phyloP scores from a whole-genome alignment of 176 grass and related monocot species.

The Rhipidocladum racemiflorum region DNA sequence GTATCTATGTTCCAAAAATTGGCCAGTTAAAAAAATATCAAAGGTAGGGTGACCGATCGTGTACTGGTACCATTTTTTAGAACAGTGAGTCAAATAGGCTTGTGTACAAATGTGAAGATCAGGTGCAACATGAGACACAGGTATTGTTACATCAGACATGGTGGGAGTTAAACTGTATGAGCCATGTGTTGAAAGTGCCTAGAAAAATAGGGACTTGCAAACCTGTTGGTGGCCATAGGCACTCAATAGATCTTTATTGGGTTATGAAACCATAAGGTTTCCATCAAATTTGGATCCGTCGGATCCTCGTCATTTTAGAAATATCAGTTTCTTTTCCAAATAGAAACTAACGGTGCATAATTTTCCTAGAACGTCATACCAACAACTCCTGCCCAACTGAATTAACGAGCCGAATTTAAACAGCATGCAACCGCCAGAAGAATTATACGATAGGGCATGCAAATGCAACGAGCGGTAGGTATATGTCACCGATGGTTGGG shows the following conservation, averaged over 20 bases:
- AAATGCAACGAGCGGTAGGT: neutral
- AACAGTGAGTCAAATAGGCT: neutral
- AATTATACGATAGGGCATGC: neutral
- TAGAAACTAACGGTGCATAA: neutral
- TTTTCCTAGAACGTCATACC: neutral
- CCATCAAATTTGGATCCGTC: neutral
- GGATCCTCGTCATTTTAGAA: neutral
- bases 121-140: neutral
- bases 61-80: neutral
- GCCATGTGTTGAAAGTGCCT: neutral
- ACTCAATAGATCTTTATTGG: neutral
- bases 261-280: neutral
- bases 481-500: conserved; percentile 52
- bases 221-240: neutral
- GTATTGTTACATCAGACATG: neutral
- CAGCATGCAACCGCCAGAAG: neutral
- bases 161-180: neutral
- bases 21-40: neutral
- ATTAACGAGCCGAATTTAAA: neutral
- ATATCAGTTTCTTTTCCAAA: neutral
- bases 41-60: neutral
- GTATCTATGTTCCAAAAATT: neutral
- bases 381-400: neutral
- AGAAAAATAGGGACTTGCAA: neutral
- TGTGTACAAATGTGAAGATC: neutral